phyloP scores from a whole-genome alignment of 2,329 filamentous ascomycete genomes.

The Orbilia quercus region DNA sequence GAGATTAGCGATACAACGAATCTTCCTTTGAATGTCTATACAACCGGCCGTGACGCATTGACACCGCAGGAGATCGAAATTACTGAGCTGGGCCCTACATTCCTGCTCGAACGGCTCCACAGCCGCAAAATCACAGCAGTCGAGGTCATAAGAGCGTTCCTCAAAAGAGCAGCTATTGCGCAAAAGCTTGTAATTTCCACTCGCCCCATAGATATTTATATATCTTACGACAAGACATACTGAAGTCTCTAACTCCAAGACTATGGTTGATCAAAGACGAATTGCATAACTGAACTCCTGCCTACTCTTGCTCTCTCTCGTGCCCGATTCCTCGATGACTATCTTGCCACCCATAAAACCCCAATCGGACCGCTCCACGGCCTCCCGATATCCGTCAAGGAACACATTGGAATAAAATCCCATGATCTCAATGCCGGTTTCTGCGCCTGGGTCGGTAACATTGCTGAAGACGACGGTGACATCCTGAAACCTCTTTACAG shows the following conservation, averaged over 20 bases:
- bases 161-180: conserved; percentile 69
- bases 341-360: conserved; percentile 60
- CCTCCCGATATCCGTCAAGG: conserved; percentile 69
- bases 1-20: conserved; percentile 60
- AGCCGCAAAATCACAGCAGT: conserved; percentile 64
- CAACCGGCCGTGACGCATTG: conserved; percentile 66
- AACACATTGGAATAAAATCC: conserved; percentile 67
- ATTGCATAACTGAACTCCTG: conserved; percentile 66
- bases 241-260: background rate
- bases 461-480: conserved; percentile 65
- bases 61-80: conserved; percentile 66
- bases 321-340: conserved; percentile 62
- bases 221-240: too few relatives aligned
- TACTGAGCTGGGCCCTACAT: conserved; percentile 66
- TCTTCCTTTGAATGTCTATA: conserved; percentile 65
- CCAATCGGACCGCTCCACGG: conserved; percentile 63
- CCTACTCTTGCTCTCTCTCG: conserved; percentile 61
- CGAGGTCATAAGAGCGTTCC: conserved; percentile 68
- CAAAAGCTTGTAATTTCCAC: conserved; percentile 66
- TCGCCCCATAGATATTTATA: too few relatives aligned
- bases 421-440: conserved; percentile 67
- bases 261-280: conserved; percentile 62
- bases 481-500: conserved; percentile 66
- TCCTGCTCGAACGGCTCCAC: conserved; percentile 65
- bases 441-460: conserved; percentile 66